Conservation (phyloP, 78 protist species). For the Dictyostelium capitatum region DNA sequence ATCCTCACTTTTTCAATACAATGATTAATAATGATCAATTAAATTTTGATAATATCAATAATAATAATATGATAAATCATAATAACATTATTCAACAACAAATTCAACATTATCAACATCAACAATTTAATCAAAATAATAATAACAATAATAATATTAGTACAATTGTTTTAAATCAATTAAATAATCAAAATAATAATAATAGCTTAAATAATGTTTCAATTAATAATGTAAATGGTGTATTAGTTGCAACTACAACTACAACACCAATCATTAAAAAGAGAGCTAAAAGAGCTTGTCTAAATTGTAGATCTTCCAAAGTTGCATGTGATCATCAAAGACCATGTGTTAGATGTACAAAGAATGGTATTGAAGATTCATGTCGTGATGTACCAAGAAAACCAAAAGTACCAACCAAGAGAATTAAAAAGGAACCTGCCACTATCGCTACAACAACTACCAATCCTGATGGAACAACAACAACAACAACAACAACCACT, state of each 20-base stretch:
- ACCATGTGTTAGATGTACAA: constrained; percentile 69
- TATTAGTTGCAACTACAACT: not conserved
- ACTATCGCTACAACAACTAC: not conserved
- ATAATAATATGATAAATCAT: not conserved
- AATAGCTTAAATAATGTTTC: not conserved
- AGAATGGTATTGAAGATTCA: constrained; percentile 69
- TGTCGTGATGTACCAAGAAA: constrained; percentile 77
- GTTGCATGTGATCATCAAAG: constrained; percentile 82
- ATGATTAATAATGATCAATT: not conserved
- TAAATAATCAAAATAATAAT: not conserved
- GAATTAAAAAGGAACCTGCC: not conserved
- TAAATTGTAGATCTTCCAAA: constrained; percentile 70
- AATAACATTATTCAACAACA: constrained; percentile 8
- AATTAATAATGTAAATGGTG: not conserved
- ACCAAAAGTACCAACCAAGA: constrained; percentile 31
- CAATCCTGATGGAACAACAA: constrained; percentile 12
- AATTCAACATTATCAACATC: not conserved
- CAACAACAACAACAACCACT: not conserved
- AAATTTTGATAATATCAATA: not conserved
- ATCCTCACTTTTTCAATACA: not conserved
- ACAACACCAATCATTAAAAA: constrained; percentile 35
- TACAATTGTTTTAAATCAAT: not conserved
- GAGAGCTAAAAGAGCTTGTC: constrained; percentile 81
- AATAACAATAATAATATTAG: not conserved
- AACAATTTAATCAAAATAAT: constrained; percentile 1